Evolutionary conservation across 2,329 filamentous ascomycete genomes (phyloP), one percentile per base, ranked within the genome.

Genomic region (Aspergillus pseudoglaucus): DNA sequence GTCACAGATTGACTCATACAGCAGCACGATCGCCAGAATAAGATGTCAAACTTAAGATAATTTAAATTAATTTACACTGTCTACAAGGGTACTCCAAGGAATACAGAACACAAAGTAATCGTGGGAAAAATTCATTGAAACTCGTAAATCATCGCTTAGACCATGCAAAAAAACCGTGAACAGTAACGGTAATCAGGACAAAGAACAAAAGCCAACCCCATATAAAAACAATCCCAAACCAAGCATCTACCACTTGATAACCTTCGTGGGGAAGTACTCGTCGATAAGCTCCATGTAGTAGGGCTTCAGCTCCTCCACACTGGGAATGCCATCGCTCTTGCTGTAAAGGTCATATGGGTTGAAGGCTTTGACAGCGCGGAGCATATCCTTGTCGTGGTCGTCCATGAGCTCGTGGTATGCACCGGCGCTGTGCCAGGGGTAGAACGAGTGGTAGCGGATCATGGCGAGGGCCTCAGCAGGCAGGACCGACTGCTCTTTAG

Each of bases 371-470:
- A 94, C 89, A 7, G 88, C 88, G 62, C 81, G 80, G 58, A 94
- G 73, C 84, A 94, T 90, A 59, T 79, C 77, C 67, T 84, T 72
- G 59, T 95, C 90, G 64, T 90, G 85, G 51, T 85, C 82, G 65
- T 85, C 79, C 89, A 95, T 95, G 67, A 95, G 79, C 69, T 88
- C 82, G 51, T 71, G 69, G 71, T 95, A 95, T 6, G 87, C 89
- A 47, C 84, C 85, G 66, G 85, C 84, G 52, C 78, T 81, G 71
- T 95, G 90, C 90, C 89, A 95, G 14, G 90, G 85, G 71, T 95
- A 95, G 72, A 95, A 95, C 5, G 84, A 88, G 72, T 95, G 90
- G 71, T 94, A 95, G 47, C 90, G 78, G 66, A 95, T 93, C 88
- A 95, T 95, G 51, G 89, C 90, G 9, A 95, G 78, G 0, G 85